These are phyloP conservation scores for Stevia rebaudiana DNA, from an alignment of 140 eudicot genomes.

Conservation along the genomic window DNA sequence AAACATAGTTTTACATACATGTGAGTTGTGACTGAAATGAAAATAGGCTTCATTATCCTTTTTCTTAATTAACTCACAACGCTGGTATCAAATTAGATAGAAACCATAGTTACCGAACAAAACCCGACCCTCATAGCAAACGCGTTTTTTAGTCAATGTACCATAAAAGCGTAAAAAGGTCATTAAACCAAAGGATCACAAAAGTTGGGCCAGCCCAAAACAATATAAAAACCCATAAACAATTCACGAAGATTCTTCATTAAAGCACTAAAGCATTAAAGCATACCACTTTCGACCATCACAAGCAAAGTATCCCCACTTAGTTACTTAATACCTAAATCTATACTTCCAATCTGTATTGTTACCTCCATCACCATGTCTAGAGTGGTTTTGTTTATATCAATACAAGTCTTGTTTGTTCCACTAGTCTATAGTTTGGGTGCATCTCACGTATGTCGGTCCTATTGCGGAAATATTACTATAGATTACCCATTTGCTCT, in stretches of 20 bases:
- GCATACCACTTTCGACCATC: slow-evolving; percentile 30
- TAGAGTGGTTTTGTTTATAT: slow-evolving; percentile 16
- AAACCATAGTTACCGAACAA: too few relatives aligned
- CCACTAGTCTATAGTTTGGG: slow-evolving; percentile 27
- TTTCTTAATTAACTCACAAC: too few relatives aligned
- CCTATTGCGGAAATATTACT: slow-evolving; percentile 84
- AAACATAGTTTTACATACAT: too few relatives aligned
- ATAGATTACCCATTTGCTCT: slow-evolving; percentile 80
- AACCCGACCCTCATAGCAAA: too few relatives aligned
- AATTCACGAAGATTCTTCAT: slow-evolving; percentile 47
- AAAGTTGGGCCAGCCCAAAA: slow-evolving; percentile 21
- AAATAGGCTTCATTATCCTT: too few relatives aligned
- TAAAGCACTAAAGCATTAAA: slow-evolving; percentile 32
- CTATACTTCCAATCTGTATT: slow-evolving; percentile 8
- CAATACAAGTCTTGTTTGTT: slow-evolving; percentile 16
- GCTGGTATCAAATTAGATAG: too few relatives aligned
- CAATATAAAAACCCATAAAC: slow-evolving; percentile 38
- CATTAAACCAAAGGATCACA: slow-evolving; percentile 15
- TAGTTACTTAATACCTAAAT: slow-evolving; percentile 12
- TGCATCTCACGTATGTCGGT: slow-evolving; percentile 49
- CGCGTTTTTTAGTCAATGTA: too few relatives aligned
- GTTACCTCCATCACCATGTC: slow-evolving; percentile 32
- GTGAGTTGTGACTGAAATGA: too few relatives aligned
- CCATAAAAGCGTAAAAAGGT: too few relatives aligned
- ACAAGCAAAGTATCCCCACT: slow-evolving; percentile 59